A percentile compares a stretch with the other conserved stretches of the same genome.
Conservation (phyloP, 148 eudicot species). For the Diospyros lotus region DNA sequence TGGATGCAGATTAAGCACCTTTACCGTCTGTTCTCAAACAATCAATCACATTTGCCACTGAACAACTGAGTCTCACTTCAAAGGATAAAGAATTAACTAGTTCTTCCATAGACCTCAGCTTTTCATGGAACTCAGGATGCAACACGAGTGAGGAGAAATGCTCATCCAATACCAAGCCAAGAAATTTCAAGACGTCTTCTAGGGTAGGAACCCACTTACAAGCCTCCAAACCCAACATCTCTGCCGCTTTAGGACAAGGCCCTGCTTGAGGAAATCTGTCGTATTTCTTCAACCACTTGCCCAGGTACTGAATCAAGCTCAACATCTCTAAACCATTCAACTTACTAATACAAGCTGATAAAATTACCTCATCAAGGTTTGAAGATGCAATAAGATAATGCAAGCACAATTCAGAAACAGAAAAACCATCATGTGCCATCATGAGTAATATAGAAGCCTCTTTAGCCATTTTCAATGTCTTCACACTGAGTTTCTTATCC, state of each 20-base stretch:
- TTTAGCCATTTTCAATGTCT: slow-evolving; percentile 41
- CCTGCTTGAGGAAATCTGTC: slow-evolving; percentile 69
- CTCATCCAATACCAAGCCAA: slow-evolving; percentile 74
- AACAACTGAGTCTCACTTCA: slow-evolving; percentile 60
- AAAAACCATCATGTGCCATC: slow-evolving; percentile 73
- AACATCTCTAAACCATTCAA: slow-evolving; percentile 56
- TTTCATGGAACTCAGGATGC: slow-evolving; percentile 66
- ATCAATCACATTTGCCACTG: slow-evolving; percentile 46
- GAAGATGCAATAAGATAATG: slow-evolving; percentile 54
- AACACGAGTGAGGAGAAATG: slow-evolving; percentile 78
- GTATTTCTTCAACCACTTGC: slow-evolving; percentile 81
- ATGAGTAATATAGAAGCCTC: slow-evolving; percentile 69
- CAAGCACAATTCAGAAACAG: slow-evolving; percentile 58
- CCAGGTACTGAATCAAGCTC: slow-evolving; percentile 62
- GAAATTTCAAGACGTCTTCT: slow-evolving; percentile 47
- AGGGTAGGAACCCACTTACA: slow-evolving; percentile 64
- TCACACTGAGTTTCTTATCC: slow-evolving; percentile 26
- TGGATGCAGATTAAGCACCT: slow-evolving; percentile 27
- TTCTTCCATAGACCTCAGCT: slow-evolving; percentile 51
- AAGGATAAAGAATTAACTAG: slow-evolving; percentile 50
- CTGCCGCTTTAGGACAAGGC: slow-evolving; percentile 42
- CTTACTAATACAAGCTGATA: slow-evolving; percentile 59
- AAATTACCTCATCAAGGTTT: slow-evolving; percentile 69
- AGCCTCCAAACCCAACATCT: slow-evolving; percentile 39
- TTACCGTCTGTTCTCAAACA: slow-evolving; percentile 35